Evolutionary conservation across 805 yeast genomes (phyloP).

Genomic region (Candida multigemmis): DNA sequence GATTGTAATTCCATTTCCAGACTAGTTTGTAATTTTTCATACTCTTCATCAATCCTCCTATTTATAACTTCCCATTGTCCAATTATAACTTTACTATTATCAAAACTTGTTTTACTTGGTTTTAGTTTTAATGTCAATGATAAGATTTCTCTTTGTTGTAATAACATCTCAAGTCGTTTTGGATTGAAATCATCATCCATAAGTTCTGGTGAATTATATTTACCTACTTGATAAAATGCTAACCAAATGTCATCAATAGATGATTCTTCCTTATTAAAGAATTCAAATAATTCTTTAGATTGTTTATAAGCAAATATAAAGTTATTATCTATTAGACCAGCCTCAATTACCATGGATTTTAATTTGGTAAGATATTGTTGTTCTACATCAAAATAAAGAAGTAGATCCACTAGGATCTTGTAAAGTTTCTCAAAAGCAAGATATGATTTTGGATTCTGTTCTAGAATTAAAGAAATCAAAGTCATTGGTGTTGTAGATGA

Average conservation of each 20-base stretch:
- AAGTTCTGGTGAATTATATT: constrained; percentile 27
- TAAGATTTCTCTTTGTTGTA: constrained; percentile 46
- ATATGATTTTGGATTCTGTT: constrained; percentile 46
- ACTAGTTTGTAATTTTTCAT: constrained; percentile 2
- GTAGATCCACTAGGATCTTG: constrained; percentile 30
- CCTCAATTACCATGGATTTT: constrained; percentile 50
- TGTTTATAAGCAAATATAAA: constrained; percentile 48
- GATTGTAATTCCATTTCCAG: no score
- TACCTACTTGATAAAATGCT: constrained; percentile 67
- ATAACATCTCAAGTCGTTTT: constrained; percentile 15
- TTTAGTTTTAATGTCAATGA: constrained; percentile 35
- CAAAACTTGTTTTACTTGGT: constrained; percentile 33
- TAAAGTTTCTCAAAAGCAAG: constrained; percentile 32
- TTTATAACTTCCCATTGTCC: constrained; percentile 56
- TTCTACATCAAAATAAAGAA: constrained; percentile 24
- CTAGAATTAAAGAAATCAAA: constrained; percentile 37
- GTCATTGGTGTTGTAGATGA: constrained; percentile 17
- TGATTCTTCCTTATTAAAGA: constrained; percentile 4
- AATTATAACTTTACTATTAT: constrained; percentile 45
- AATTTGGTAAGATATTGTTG: constrained; percentile 18
- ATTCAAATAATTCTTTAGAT: constrained; percentile 27
- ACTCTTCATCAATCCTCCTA: constrained; percentile 3
- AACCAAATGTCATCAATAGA: constrained; percentile 50
- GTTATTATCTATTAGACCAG: constrained; percentile 55
- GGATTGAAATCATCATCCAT: constrained; percentile 18